These are phyloP conservation scores for Petasospora rhodanensis DNA, from an alignment of 1,139 yeast species.

Conservation along the genomic window DNA sequence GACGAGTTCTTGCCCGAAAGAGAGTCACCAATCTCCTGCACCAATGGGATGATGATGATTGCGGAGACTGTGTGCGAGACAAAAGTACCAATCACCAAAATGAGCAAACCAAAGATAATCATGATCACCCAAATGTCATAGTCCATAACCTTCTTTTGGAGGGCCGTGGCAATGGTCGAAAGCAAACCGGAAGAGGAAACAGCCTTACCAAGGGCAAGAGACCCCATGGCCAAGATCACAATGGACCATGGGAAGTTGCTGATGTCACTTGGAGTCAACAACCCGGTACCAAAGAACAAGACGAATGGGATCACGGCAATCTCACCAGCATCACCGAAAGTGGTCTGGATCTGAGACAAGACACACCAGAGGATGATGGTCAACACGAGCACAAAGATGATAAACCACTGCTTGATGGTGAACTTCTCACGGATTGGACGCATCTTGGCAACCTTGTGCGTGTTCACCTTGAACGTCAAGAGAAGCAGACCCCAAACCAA, in stretches of 20 bases:
- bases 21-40: slow-evolving; percentile 60
- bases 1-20: slow-evolving; percentile 46
- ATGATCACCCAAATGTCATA: slow-evolving; percentile 57
- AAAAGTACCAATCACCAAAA: slow-evolving; percentile 66
- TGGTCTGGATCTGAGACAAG: slow-evolving; percentile 48
- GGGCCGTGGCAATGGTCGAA: slow-evolving; percentile 54
- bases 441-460: slow-evolving; percentile 39
- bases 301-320: slow-evolving; percentile 65
- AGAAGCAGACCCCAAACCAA: slow-evolving; percentile 57
- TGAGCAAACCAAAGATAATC: slow-evolving; percentile 61
- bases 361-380: slow-evolving; percentile 75
- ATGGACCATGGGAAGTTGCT: slow-evolving; percentile 76
- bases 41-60: slow-evolving; percentile 63
- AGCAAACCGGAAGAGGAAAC: slow-evolving; percentile 68
- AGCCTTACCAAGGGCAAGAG: slow-evolving; percentile 70
- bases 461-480: slow-evolving; percentile 48
- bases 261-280: slow-evolving; percentile 60
- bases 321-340: slow-evolving; percentile 69
- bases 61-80: slow-evolving; percentile 79
- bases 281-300: slow-evolving; percentile 66
- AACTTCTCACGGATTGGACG: slow-evolving; percentile 58
- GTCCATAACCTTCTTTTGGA: slow-evolving; percentile 51
- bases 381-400: slow-evolving; percentile 42
- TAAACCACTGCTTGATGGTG: slow-evolving; percentile 60
- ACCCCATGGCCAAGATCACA: slow-evolving; percentile 75